Evolutionary conservation across 192 early-diverging fungal genomes (phyloP), one percentile per base, ranked within the genome.

Genomic region (Ramicandelaber brevisporus): DNA sequence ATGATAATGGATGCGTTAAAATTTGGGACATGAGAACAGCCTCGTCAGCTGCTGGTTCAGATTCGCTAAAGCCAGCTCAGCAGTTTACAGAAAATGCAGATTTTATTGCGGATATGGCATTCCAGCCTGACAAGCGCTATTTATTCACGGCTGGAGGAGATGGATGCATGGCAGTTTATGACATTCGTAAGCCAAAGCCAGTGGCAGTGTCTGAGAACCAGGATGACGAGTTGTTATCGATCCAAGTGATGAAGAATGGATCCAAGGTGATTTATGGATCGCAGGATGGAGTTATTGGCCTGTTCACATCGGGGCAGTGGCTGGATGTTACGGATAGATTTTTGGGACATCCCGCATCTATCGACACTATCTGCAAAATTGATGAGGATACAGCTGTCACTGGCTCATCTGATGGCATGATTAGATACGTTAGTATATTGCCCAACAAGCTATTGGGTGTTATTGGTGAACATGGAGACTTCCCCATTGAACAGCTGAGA

Each of bases 321-420:
- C 80, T 75, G 11, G 89, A 99, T 37, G 68, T 73, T 31, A 75
- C 72, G 10, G 93, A 99, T 53, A 67, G 93, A 10, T 79, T 93
- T 39, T 59, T 79, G 6, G 93, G 93, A 25, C 93, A 99, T 40
- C 89, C 89, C 14, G 63, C 63, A 29, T 76, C 78, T 13, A 78
- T 99, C 21, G 78, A 88, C 37, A 51, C 84, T 0, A 65, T 99
- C 16, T 61, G 61, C 42, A 78, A 75, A 44, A 50, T 92, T 26
- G 70, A 71, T 16, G 87, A 95, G 27, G 61, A 73, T 34, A 63
- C 70, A 26, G 61, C 93, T 6, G 63, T 71, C 12, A 99, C 93
- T 0, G 93, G 88, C 13, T 75, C 71, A 12, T 70, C 76, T 38
- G 93, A 99, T 48, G 93, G 93, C 14, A 65, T 93, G 18, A 67